These are phyloP conservation scores for Coemansia biformis DNA, from an alignment of 192 early-diverging fungal species.

Conservation along the genomic window DNA sequence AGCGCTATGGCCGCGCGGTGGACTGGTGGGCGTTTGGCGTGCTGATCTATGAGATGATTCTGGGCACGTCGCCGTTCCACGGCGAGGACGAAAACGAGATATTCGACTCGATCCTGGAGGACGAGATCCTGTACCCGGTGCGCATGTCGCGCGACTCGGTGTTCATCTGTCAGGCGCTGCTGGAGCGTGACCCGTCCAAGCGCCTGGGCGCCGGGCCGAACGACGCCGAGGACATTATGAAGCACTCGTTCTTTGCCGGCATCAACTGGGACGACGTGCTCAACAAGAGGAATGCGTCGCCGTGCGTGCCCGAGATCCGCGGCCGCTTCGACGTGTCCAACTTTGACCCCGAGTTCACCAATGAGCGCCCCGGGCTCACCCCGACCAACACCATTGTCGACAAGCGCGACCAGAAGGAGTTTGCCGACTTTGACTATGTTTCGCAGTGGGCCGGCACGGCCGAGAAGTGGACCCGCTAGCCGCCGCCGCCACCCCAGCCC, in stretches of 20 bases:
- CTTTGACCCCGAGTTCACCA: conserved; percentile 99
- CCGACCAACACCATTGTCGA: conserved; percentile 82
- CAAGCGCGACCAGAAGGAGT: conserved; percentile 85
- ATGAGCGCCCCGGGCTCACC: conserved; percentile 86
- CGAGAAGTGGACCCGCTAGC: conserved; percentile 50
- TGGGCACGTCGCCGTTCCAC: conserved; percentile 88
- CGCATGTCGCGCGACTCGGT: conserved; percentile 93
- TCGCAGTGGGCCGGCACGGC: conserved; percentile 73
- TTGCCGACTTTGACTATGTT: conserved; percentile 89
- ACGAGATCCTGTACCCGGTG: conserved; percentile 91
- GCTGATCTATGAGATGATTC: conserved; percentile 84
- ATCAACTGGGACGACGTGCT: conserved; percentile 96
- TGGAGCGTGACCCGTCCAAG: conserved; percentile 81
- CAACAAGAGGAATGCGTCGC: conserved; percentile 81
- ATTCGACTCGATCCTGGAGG: conserved; percentile 94
- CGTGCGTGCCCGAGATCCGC: conserved; percentile 79
- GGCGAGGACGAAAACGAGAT: conserved; percentile 98
- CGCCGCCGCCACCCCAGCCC: not conserved
- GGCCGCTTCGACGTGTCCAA: conserved; percentile 85
- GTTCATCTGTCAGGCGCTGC: conserved; percentile 80
- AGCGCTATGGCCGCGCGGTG: conserved; percentile 92
- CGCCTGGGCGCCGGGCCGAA: conserved; percentile 76
- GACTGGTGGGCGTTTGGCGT: conserved; percentile 99
- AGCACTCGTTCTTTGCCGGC: conserved; percentile 89
- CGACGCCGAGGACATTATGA: conserved; percentile 91